Evolutionary conservation across 768 basidiomycete species (phyloP).

Genomic region (Lactarius deliciosus): DNA sequence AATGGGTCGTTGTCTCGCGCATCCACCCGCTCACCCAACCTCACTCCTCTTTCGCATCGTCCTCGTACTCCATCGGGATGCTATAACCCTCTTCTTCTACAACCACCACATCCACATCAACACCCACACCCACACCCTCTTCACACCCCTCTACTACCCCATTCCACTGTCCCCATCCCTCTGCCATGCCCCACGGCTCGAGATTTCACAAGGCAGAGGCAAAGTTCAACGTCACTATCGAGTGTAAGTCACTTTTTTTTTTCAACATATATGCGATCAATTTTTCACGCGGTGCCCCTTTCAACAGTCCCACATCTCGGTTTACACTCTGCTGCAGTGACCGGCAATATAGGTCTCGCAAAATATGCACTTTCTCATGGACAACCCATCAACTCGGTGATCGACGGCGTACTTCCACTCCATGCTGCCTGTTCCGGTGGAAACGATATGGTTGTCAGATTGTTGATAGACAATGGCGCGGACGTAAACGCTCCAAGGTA

Average conservation of each 20-base stretch:
- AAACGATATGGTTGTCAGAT: slow-evolving; percentile 79
- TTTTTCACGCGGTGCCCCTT: slow-evolving; percentile 2
- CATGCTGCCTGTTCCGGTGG: slow-evolving; percentile 95
- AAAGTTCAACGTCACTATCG: slow-evolving; percentile 55
- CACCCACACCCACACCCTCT: neutral
- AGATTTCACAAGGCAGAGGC: slow-evolving; percentile 43
- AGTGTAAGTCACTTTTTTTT: slow-evolving; percentile 41
- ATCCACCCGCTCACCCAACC: neutral
- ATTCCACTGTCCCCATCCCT: neutral
- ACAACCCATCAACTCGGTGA: slow-evolving; percentile 93
- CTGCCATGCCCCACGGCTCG: slow-evolving; percentile 39
- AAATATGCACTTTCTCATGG: slow-evolving; percentile 91
- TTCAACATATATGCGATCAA: neutral
- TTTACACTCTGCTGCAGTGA: slow-evolving; percentile 72
- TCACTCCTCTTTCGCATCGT: neutral
- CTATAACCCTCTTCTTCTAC: neutral
- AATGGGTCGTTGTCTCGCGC: neutral
- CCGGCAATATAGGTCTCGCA: slow-evolving; percentile 90
- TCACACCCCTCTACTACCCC: neutral
- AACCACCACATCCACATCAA: slow-evolving; percentile 4
- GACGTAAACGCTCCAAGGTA: slow-evolving; percentile 96
- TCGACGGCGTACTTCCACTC: slow-evolving; percentile 94
- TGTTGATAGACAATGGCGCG: slow-evolving; percentile 91
- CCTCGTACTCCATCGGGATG: neutral
- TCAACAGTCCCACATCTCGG: slow-evolving; percentile 69